Conservation (phyloP, 2,329 filamentous ascomycete species). For the Beauveria sp. region DNA sequence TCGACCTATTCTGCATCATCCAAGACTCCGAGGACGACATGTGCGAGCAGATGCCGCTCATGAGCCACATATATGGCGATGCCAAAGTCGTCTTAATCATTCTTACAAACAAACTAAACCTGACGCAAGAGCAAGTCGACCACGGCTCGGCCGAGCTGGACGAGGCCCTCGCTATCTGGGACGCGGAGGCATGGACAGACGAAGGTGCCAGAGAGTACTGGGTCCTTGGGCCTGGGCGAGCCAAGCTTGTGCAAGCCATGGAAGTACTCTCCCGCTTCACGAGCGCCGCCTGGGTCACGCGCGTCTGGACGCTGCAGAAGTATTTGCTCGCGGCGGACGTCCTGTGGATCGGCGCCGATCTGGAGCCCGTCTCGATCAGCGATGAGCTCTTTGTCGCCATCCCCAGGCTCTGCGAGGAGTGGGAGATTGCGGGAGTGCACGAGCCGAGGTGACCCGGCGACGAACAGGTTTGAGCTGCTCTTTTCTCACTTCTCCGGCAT, state of each 20-base stretch:
- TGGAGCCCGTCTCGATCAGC: background rate
- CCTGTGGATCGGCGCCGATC: background rate
- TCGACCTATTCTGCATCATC: conserved; percentile 5
- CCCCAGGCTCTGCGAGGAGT: background rate
- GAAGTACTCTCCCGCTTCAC: background rate
- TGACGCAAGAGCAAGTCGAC: background rate
- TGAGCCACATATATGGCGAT: background rate
- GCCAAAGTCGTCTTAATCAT: background rate
- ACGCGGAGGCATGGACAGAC: background rate
- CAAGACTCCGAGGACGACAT: conserved; percentile 2
- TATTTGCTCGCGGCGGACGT: background rate
- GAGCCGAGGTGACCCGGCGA: background rate
- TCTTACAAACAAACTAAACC: background rate
- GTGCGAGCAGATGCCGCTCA: conserved; percentile 1
- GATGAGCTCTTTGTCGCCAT: conserved; percentile 3
- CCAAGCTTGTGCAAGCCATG: background rate
- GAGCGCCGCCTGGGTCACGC: background rate
- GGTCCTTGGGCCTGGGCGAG: background rate
- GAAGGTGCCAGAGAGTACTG: background rate
- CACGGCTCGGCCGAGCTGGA: background rate
- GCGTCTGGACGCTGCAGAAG: conserved; percentile 2
- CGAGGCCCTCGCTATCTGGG: background rate
- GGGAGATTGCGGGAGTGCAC: background rate
- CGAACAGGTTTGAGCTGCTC: background rate
- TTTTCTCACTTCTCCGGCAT: conserved; percentile 1